A percentile compares a stretch with the other conserved stretches of the same genome.
These are phyloP conservation scores for Spatholobus suberectus DNA, from an alignment of 306 rosid genomes.

Conservation along the genomic window DNA sequence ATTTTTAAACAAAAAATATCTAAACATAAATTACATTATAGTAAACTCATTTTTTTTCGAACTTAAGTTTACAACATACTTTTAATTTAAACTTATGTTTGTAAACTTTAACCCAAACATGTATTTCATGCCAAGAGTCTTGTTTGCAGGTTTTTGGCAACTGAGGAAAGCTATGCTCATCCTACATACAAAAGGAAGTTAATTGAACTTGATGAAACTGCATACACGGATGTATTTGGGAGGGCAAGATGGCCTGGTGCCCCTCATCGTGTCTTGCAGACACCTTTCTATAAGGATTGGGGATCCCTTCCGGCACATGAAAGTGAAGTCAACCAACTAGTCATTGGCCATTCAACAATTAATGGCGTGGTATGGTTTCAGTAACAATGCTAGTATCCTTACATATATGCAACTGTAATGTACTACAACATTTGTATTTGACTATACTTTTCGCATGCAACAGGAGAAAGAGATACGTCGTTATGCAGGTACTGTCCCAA, in stretches of 20 bases:
- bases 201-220: conserved; percentile 70
- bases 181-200: conserved; percentile 77
- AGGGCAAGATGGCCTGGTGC: conserved; percentile 88
- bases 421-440: not conserved
- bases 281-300: conserved; percentile 76
- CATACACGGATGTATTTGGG: conserved; percentile 73
- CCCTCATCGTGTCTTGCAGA: conserved; percentile 77
- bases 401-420: not conserved
- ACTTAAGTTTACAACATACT: too few species aligned
- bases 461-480: conserved; percentile 70
- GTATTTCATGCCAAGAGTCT: conserved; percentile 1
- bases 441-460: not conserved
- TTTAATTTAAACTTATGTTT: too few species aligned
- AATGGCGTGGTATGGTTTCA: conserved; percentile 69
- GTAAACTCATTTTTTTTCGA: too few species aligned
- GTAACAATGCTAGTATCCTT: not conserved
- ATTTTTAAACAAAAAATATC: too few species aligned
- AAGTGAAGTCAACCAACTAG: conserved; percentile 67
- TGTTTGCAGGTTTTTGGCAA: conserved; percentile 79
- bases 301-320: conserved; percentile 66
- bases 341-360: conserved; percentile 70
- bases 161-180: conserved; percentile 85
- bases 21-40: too few species aligned
- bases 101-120: too few species aligned
- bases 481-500: conserved; percentile 78